These are phyloP conservation scores for Hymenoscyphus albidus DNA, from an alignment of 2,329 filamentous ascomycete genomes.

Conservation along the genomic window DNA sequence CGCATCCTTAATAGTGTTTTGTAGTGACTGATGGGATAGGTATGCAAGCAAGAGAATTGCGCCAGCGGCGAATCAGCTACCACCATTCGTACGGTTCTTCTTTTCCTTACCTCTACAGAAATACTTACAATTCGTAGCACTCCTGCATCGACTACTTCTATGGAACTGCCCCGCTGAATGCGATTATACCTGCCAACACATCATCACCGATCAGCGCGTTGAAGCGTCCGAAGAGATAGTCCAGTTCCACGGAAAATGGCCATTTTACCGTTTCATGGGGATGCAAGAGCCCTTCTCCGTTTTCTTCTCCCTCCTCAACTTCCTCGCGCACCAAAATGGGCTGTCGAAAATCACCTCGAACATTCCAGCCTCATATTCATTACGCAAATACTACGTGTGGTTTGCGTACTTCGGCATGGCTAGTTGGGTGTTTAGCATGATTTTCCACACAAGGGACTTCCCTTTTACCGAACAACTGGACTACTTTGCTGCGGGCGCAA, in stretches of 20 bases:
- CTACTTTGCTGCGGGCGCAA: conserved; percentile 90
- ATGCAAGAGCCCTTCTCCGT: conserved; percentile 95
- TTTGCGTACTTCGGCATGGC: conserved; percentile 79
- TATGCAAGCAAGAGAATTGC: conserved; percentile 81
- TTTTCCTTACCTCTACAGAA: conserved; percentile 11
- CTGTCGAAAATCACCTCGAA: conserved; percentile 64
- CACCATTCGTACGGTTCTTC: conserved; percentile 27
- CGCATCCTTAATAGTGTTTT: conserved; percentile 10
- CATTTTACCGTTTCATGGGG: conserved; percentile 83
- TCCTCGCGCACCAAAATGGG: conserved; percentile 77
- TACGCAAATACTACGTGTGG: conserved; percentile 74
- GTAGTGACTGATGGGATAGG: conserved; percentile 43
- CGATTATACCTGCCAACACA: conserved; percentile 96
- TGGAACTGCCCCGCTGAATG: conserved; percentile 94
- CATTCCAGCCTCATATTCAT: conserved; percentile 69
- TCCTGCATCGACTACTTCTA: conserved; percentile 80
- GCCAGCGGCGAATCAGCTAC: conserved; percentile 54
- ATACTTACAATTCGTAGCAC: conserved; percentile 48
- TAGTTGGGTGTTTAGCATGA: conserved; percentile 82
- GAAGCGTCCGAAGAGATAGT: conserved; percentile 64
- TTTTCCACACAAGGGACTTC: conserved; percentile 93
- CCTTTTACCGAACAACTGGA: conserved; percentile 84
- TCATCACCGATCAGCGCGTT: conserved; percentile 72
- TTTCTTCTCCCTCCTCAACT: conserved; percentile 88
- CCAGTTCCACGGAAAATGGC: conserved; percentile 99